phyloP scores from a whole-genome alignment of 2,329 filamentous ascomycete species.

The Paecilomyces sp. region DNA sequence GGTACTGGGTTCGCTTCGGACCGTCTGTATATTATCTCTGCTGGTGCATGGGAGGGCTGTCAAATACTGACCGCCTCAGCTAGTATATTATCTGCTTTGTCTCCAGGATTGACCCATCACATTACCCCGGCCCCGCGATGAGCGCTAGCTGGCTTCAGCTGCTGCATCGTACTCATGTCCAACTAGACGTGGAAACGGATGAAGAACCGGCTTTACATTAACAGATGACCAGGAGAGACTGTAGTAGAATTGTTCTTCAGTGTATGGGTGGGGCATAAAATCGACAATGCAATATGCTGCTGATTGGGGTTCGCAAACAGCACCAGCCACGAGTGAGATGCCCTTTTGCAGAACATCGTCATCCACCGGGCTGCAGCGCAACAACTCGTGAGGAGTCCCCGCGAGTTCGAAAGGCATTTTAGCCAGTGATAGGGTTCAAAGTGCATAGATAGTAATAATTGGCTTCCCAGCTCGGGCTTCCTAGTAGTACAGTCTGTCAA shows the following conservation, averaged over 20 bases:
- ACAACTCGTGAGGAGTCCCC: background rate
- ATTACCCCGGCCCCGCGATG: background rate
- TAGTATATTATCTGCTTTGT: background rate
- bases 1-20: background rate
- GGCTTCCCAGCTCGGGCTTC: background rate
- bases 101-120: background rate
- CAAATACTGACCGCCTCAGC: background rate
- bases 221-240: background rate
- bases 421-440: background rate
- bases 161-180: background rate
- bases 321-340: background rate
- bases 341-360: background rate
- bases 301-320: background rate
- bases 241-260: background rate
- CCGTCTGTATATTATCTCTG: background rate
- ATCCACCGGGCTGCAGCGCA: background rate
- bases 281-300: background rate
- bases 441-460: background rate
- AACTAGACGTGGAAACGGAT: background rate
- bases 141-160: background rate
- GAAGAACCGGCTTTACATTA: background rate
- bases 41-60: background rate
- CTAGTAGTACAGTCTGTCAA: background rate
- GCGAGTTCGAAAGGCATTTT: background rate
- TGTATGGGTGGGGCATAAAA: background rate